Evolutionary conservation across 208 protist genomes (phyloP).

Genomic region (Leishmania martiniquensis): DNA sequence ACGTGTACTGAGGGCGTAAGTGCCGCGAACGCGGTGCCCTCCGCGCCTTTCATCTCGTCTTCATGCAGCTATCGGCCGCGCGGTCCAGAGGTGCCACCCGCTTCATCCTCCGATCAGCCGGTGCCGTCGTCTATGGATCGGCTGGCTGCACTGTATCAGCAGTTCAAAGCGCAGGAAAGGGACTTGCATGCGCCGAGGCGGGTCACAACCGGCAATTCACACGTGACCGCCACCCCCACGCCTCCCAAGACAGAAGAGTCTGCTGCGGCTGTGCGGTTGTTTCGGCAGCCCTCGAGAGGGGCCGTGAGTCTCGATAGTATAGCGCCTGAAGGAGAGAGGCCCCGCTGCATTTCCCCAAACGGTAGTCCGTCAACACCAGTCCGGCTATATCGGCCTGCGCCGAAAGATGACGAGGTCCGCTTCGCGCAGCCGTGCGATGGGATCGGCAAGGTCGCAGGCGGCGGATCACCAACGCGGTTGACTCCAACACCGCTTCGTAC

Average conservation of each 20-base stretch:
- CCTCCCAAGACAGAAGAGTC: too few species aligned
- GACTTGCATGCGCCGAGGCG: not conserved
- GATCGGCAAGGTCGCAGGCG: not conserved
- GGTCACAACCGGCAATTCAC: not conserved
- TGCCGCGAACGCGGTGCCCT: not conserved
- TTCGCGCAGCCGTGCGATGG: not conserved
- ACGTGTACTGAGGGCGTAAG: not conserved
- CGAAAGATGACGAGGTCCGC: not conserved
- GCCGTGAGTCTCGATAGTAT: not conserved
- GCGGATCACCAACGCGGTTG: not conserved
- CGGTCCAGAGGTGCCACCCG: not conserved
- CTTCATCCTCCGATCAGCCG: not conserved
- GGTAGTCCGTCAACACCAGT: not conserved
- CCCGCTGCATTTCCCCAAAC: not conserved
- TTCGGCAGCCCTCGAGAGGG: not conserved
- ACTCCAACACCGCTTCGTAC: not conserved
- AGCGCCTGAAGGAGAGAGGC: not conserved
- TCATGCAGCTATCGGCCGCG: not conserved
- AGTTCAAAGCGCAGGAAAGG: constrained; percentile 10
- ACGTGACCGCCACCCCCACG: not conserved
- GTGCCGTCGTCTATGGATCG: constrained; percentile 18
- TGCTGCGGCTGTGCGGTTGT: not conserved
- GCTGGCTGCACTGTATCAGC: constrained; percentile 23
- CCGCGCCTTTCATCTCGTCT: not conserved
- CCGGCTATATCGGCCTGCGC: not conserved